These are phyloP conservation scores for Wickerhamiella azymoides DNA, from an alignment of 805 yeast species.

Conservation along the genomic window DNA sequence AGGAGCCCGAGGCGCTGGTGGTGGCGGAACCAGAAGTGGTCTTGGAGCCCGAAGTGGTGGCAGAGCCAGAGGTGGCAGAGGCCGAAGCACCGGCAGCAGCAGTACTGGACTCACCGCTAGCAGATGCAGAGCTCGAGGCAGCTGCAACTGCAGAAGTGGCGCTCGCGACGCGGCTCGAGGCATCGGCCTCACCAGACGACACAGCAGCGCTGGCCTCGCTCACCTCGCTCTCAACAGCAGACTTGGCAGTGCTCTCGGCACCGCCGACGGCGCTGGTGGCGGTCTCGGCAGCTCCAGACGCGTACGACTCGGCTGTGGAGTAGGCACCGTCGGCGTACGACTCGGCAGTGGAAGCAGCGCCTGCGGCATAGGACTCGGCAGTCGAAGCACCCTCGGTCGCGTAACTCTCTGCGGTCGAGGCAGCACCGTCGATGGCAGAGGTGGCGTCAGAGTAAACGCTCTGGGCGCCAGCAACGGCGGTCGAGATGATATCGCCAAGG, in stretches of 20 bases:
- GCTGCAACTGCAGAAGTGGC: background rate
- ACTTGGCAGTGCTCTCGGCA: background rate
- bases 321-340: background rate
- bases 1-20: background rate
- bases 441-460: background rate
- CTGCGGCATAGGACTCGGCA: background rate
- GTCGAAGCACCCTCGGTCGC: background rate
- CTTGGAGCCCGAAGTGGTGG: background rate
- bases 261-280: background rate
- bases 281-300: background rate
- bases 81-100: background rate
- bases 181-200: background rate
- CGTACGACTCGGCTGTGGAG: slow-evolving; percentile 1
- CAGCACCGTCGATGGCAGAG: background rate
- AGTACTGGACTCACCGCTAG: background rate
- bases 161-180: background rate
- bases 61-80: background rate
- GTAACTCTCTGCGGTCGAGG: background rate
- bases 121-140: background rate
- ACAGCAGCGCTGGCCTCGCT: background rate
- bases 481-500: background rate
- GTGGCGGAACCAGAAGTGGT: background rate
- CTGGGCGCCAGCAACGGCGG: background rate
- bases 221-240: background rate
- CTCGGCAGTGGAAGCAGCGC: background rate